Evolutionary conservation across 2,329 filamentous ascomycete genomes (phyloP), one percentile per base, ranked within the genome.

Genomic region (Allantophomopsis cytisporea): DNA sequence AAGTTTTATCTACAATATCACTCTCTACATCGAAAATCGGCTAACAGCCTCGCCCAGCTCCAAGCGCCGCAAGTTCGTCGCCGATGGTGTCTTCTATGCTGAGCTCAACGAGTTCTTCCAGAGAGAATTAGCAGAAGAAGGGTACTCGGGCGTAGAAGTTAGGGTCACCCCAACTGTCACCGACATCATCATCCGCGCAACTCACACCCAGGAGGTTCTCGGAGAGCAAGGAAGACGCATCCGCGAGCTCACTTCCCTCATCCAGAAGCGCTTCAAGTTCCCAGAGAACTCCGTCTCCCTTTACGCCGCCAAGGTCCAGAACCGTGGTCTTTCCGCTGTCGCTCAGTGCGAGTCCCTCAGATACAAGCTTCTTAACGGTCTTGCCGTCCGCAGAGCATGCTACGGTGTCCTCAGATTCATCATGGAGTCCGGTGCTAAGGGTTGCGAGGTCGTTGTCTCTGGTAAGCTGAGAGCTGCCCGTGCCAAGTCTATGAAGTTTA

Each of bases 41-140:
- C n/a, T n/a, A n/a, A n/a, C n/a, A n/a, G n/a, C n/a, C n/a, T n/a
- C n/a, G n/a, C n/a, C n/a, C n/a, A 88, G 83, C 69, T 88, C 83
- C 67, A 89, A 89, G 81, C 72, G 82, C 69, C 84, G 83, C 78
- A 89, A 89, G 80, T 89, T 88, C 74, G 82, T 89, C 65, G 84
- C 83, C 57, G 91, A 98, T 71, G 91, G 91, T 81, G 91, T 98
- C 63, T 98, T 98, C 85, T 98, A 95, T 72, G 91, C 91, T 76
- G 91, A 98, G 75, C 76, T 98, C 70, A 98, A 98, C 83, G 91
- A 98, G 76, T 98, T 98, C 83, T 98, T 98, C 86, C 91, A 96
- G 80, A 89, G 91, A 69, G 91, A 98, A 75, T 78, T 98, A 65
- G 91, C 91, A 65, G 91, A 98, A 81, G 93, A 98, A 76, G 91